A percentile compares a stretch with the other conserved stretches of the same genome.
Conservation (phyloP, 75 land plant genomes). For the Pinus albicaulis region DNA sequence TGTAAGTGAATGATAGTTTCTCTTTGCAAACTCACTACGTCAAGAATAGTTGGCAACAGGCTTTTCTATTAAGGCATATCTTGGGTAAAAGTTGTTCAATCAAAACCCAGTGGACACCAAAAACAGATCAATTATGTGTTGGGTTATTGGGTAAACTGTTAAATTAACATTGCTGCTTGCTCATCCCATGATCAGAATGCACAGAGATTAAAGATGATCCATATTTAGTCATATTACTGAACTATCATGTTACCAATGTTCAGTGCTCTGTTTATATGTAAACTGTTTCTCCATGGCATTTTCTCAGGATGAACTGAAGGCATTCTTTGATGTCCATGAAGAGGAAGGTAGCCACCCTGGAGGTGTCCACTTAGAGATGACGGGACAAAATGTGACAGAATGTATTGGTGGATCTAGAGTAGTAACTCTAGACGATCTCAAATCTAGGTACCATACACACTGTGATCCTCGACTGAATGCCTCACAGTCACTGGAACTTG, state of each 20-base stretch:
- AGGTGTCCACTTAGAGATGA: constrained; percentile 80
- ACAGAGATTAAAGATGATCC: not conserved
- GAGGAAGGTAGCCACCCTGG: constrained; percentile 72
- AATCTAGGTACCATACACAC: constrained; percentile 62
- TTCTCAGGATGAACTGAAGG: constrained; percentile 50
- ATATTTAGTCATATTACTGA: not conserved
- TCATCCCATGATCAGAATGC: too few species aligned
- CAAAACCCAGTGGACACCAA: too few species aligned
- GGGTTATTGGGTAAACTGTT: too few species aligned
- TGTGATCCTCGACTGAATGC: constrained; percentile 74
- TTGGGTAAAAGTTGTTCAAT: too few species aligned
- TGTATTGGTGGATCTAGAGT: constrained; percentile 62
- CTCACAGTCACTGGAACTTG: constrained; percentile 69
- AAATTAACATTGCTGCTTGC: too few species aligned
- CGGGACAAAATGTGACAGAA: constrained; percentile 75
- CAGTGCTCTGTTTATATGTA: not conserved
- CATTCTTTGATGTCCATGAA: constrained; percentile 83
- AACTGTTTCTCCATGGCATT: not conserved
- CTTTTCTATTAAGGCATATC: too few species aligned
- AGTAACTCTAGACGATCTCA: constrained; percentile 55
- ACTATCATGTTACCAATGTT: not conserved
- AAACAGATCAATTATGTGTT: too few species aligned
- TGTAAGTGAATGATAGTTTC: too few species aligned
- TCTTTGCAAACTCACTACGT: too few species aligned
- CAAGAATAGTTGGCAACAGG: too few species aligned